Evolutionary conservation across 2,329 filamentous ascomycete species (phyloP).

Genomic region (Pestalotiopsis sp.): DNA sequence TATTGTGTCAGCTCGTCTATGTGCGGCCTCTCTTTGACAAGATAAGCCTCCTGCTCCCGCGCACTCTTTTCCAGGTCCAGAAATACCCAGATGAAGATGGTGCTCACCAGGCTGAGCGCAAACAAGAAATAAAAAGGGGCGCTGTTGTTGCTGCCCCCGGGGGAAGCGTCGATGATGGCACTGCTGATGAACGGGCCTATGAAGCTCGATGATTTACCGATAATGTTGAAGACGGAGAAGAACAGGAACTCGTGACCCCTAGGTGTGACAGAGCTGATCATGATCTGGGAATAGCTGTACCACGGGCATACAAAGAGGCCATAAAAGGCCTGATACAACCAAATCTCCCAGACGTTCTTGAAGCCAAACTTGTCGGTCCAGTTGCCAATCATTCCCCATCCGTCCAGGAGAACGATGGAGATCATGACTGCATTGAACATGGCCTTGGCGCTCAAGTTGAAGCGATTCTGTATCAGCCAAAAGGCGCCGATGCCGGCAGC

Average conservation of each 20-base stretch:
- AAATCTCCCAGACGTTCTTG: slow-evolving; percentile 48
- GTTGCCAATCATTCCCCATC: slow-evolving; percentile 50
- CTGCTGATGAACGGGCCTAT: slow-evolving; percentile 70
- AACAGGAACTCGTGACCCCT: slow-evolving; percentile 71
- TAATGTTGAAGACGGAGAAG: slow-evolving; percentile 70
- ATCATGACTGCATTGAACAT: slow-evolving; percentile 70
- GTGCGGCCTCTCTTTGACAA: slow-evolving; percentile 38
- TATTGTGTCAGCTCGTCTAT: neutral
- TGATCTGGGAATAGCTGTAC: slow-evolving; percentile 72
- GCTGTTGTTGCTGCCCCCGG: slow-evolving; percentile 55
- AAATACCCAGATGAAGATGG: slow-evolving; percentile 53
- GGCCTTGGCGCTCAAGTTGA: slow-evolving; percentile 61
- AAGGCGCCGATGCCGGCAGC: slow-evolving; percentile 64
- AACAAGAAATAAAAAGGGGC: slow-evolving; percentile 70
- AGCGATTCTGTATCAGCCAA: slow-evolving; percentile 64
- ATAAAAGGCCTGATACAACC: slow-evolving; percentile 57
- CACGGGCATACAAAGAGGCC: slow-evolving; percentile 69
- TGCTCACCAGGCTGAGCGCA: slow-evolving; percentile 58
- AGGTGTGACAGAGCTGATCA: slow-evolving; percentile 72
- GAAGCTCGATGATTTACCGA: slow-evolving; percentile 69
- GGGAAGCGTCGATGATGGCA: slow-evolving; percentile 67
- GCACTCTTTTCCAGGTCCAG: slow-evolving; percentile 65
- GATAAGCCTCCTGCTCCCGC: slow-evolving; percentile 58
- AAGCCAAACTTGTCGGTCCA: slow-evolving; percentile 48
- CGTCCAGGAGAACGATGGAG: slow-evolving; percentile 61